Percentiles rank a stretch among this genome's conserved stretches.
Evolutionary conservation across 2,329 filamentous ascomycete genomes (phyloP).

Genomic region (Hyphodiscus sp.): DNA sequence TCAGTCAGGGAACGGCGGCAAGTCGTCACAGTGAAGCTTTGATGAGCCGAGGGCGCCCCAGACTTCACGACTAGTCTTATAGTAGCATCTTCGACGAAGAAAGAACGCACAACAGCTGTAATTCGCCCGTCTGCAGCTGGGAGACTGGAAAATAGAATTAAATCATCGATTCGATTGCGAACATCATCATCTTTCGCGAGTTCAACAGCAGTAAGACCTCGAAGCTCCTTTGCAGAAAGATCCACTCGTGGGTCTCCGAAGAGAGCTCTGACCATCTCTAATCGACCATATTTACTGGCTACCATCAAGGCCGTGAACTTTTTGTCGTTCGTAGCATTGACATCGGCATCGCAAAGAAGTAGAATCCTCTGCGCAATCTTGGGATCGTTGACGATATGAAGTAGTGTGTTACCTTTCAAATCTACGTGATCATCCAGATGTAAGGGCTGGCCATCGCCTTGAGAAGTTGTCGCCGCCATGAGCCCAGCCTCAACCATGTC

Average conservation of each 20-base stretch:
- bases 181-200: constrained; percentile 97
- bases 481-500: constrained; percentile 82
- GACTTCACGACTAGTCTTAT: constrained; percentile 92
- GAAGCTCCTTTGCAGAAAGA: constrained; percentile 71
- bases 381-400: constrained; percentile 92
- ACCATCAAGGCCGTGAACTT: constrained; percentile 96
- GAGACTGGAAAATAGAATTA: constrained; percentile 73
- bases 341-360: constrained; percentile 83
- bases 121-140: constrained; percentile 71
- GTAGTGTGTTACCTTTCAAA: constrained; percentile 82
- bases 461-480: constrained; percentile 63
- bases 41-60: constrained; percentile 72
- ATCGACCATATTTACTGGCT: constrained; percentile 93
- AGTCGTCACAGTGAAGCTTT: constrained; percentile 89
- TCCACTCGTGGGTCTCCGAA: constrained; percentile 88
- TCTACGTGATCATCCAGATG: constrained; percentile 93
- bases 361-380: constrained; percentile 70
- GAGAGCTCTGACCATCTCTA: constrained; percentile 84
- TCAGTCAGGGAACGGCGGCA: constrained; percentile 81
- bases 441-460: constrained; percentile 72
- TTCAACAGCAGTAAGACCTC: constrained; percentile 90
- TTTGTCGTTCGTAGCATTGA: constrained; percentile 92
- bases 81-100: constrained; percentile 94
- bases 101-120: constrained; percentile 88
- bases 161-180: constrained; percentile 89